phyloP scores from a whole-genome alignment of 192 early-diverging fungal genomes.

The Backusella australiensis region DNA sequence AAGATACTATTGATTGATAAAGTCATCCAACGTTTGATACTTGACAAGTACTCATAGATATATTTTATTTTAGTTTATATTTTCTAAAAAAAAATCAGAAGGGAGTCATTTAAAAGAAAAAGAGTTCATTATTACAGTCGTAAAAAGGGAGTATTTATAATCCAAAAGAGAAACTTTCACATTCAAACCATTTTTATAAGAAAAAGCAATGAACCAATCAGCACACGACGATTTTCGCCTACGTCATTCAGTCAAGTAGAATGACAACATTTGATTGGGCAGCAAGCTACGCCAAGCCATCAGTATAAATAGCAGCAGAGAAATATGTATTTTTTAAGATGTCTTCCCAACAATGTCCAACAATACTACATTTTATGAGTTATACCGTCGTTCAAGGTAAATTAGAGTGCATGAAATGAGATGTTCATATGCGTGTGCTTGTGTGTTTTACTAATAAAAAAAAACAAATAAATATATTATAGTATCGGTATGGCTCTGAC shows the following conservation, averaged over 20 bases:
- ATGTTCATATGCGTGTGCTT: neutral
- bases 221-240: neutral
- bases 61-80: too few relatives aligned
- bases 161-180: too few relatives aligned
- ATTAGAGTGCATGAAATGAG: neutral
- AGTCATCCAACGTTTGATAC: too few relatives aligned
- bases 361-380: slow-evolving; percentile 51
- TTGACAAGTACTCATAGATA: too few relatives aligned
- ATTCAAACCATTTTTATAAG: neutral
- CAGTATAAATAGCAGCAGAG: slow-evolving; percentile 11
- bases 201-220: neutral
- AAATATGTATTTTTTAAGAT: slow-evolving; percentile 6
- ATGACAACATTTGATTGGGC: slow-evolving; percentile 11
- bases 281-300: slow-evolving; percentile 13
- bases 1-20: too few relatives aligned
- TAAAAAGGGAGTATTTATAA: too few relatives aligned
- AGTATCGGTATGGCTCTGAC: slow-evolving; percentile 90
- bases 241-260: neutral
- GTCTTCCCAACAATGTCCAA: slow-evolving; percentile 15
- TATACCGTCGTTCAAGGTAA: slow-evolving; percentile 68
- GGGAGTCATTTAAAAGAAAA: too few relatives aligned
- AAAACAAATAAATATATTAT: neutral
- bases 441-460: neutral
- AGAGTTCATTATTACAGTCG: too few relatives aligned
- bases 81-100: too few relatives aligned